phyloP scores from a whole-genome alignment of 495 filamentous ascomycete genomes.

The Lasiosphaeris hirsuta region DNA sequence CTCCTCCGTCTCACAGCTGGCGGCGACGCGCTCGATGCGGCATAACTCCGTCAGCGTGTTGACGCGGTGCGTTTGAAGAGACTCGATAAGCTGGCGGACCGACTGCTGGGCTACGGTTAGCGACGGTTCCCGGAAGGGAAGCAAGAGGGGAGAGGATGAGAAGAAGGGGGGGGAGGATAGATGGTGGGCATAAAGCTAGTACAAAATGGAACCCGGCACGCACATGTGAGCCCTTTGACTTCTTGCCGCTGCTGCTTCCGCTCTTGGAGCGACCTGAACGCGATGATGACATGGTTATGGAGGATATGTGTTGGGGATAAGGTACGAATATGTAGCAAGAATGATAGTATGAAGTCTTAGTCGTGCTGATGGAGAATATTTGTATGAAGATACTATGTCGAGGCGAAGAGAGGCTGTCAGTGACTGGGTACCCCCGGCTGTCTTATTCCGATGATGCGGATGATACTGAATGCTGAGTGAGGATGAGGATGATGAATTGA shows the following conservation, averaged over 20 bases:
- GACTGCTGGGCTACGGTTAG: constrained; percentile 19
- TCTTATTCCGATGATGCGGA: not conserved
- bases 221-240: constrained; percentile 10
- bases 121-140: not conserved
- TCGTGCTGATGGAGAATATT: too few relatives aligned
- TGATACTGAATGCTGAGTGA: constrained; percentile 1
- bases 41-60: constrained; percentile 74
- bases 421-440: too few relatives aligned
- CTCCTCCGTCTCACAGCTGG: constrained; percentile 49
- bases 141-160: not conserved
- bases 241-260: constrained; percentile 12
- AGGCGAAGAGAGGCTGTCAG: too few relatives aligned
- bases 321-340: not conserved
- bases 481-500: not conserved
- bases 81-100: constrained; percentile 44
- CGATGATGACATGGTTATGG: constrained; percentile 11
- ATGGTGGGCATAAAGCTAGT: not conserved
- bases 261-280: not conserved
- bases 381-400: too few relatives aligned
- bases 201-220: not conserved
- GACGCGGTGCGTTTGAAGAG: constrained; percentile 59
- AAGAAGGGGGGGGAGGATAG: too few relatives aligned
- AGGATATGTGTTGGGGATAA: not conserved
- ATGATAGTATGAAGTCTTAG: not conserved
- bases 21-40: constrained; percentile 66